phyloP scores from a whole-genome alignment of 2,329 filamentous ascomycete species.

The Corynespora cassiicola region DNA sequence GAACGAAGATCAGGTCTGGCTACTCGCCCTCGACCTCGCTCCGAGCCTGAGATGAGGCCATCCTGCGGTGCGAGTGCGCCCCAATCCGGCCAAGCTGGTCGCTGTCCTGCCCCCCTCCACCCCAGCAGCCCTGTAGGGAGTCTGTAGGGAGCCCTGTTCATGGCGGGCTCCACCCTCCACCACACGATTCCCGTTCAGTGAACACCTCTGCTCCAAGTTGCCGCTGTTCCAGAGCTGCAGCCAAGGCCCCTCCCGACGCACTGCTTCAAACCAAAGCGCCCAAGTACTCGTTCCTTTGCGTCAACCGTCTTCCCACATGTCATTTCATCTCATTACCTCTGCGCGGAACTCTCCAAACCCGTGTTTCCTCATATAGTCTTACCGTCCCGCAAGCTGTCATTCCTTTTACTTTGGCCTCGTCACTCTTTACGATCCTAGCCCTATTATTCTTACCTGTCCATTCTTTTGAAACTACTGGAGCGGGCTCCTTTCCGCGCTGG shows the following conservation, averaged over 20 bases:
- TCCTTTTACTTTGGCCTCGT: slow-evolving; percentile 46
- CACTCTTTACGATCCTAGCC: slow-evolving; percentile 45
- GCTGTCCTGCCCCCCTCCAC: slow-evolving; percentile 22
- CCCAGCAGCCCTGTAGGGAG: slow-evolving; percentile 45
- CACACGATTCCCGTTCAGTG: slow-evolving; percentile 40
- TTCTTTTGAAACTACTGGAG: slow-evolving; percentile 38
- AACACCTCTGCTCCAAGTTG: slow-evolving; percentile 43
- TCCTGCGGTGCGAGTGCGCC: slow-evolving; percentile 15
- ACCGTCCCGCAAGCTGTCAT: slow-evolving; percentile 35
- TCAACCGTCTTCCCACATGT: slow-evolving; percentile 40
- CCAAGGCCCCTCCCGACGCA: slow-evolving; percentile 48
- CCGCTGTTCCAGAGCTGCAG: slow-evolving; percentile 50
- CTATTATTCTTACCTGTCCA: slow-evolving; percentile 36
- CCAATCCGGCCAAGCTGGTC: slow-evolving; percentile 30
- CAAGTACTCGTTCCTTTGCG: slow-evolving; percentile 45
- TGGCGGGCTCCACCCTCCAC: slow-evolving; percentile 38
- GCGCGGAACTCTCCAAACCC: slow-evolving; percentile 38
- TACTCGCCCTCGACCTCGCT: slow-evolving; percentile 28
- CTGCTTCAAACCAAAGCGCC: slow-evolving; percentile 45
- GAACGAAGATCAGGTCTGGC: slow-evolving; percentile 17
- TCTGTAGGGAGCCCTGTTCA: too few species aligned
- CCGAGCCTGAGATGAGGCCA: slow-evolving; percentile 19
- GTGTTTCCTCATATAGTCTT: slow-evolving; percentile 44
- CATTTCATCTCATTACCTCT: slow-evolving; percentile 36
- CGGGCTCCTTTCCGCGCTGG: slow-evolving; percentile 49